Evolutionary conservation across 768 basidiomycete species (phyloP).

Genomic region (Tulasnella calospora): DNA sequence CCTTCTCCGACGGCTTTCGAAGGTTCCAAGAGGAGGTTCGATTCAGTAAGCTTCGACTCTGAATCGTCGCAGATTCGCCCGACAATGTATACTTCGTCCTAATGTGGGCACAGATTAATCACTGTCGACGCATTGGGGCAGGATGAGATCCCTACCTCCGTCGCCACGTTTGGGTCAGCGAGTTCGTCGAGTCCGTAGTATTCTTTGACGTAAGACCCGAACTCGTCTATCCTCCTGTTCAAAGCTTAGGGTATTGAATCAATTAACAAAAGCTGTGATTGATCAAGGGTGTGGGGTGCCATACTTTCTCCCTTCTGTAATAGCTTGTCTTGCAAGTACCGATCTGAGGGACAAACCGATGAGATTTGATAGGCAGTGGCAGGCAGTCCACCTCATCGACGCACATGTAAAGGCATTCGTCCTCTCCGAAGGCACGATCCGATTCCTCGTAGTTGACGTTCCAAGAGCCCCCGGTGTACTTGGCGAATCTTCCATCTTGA

Average conservation of each 20-base stretch:
- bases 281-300: constrained; percentile 11
- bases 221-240: constrained; percentile 83
- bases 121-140: background rate
- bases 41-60: constrained; percentile 71
- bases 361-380: background rate
- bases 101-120: background rate
- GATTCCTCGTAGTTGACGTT: constrained; percentile 32
- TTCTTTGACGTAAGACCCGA: constrained; percentile 63
- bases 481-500: constrained; percentile 24
- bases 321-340: constrained; percentile 93
- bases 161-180: constrained; percentile 63
- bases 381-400: background rate
- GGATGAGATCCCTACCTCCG: constrained; percentile 43
- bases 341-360: constrained; percentile 44
- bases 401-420: constrained; percentile 32
- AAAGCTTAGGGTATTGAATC: constrained; percentile 47
- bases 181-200: constrained; percentile 70
- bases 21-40: constrained; percentile 71
- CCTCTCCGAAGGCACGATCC: constrained; percentile 30
- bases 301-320: constrained; percentile 77
- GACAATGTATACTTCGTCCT: constrained; percentile 65
- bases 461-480: constrained; percentile 21
- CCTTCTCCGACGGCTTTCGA: constrained; percentile 73
- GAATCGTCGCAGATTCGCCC: constrained; percentile 70
- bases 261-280: background rate